Evolutionary conservation across 2,329 filamentous ascomycete genomes (phyloP).

Genomic region (Fusarium sp.): DNA sequence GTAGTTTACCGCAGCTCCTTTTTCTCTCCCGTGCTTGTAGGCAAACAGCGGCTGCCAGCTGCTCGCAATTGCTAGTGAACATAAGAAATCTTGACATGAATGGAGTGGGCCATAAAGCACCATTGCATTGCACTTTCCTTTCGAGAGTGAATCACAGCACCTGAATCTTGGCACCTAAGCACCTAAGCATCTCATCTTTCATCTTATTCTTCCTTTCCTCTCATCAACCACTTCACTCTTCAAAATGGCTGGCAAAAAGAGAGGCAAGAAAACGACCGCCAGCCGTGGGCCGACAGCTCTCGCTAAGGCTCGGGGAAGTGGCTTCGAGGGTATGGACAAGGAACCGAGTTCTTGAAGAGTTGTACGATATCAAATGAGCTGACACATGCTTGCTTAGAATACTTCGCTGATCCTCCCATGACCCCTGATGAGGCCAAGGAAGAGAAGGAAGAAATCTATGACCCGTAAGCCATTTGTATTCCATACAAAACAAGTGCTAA

Average conservation of each 20-base stretch:
- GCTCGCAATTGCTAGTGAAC: slow-evolving; percentile 8
- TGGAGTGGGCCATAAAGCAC: background rate
- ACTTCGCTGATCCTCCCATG: slow-evolving; percentile 83
- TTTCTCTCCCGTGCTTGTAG: background rate
- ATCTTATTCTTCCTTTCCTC: background rate
- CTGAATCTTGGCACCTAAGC: background rate
- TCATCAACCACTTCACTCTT: background rate
- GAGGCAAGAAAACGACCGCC: slow-evolving; percentile 26
- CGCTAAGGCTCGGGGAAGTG: slow-evolving; percentile 66
- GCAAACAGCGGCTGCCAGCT: slow-evolving; percentile 19
- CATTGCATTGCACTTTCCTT: too few relatives aligned
- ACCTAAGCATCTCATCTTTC: background rate
- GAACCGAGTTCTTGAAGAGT: slow-evolving; percentile 1
- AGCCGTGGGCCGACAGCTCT: slow-evolving; percentile 58
- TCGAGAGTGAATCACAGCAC: slow-evolving; percentile 17
- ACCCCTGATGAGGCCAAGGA: slow-evolving; percentile 76
- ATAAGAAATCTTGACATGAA: background rate
- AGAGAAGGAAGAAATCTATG: slow-evolving; percentile 76
- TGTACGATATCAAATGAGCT: background rate
- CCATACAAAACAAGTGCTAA: slow-evolving; percentile 32
- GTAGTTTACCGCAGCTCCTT: slow-evolving; percentile 1
- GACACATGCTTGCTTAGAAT: slow-evolving; percentile 62
- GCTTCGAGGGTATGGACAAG: slow-evolving; percentile 73
- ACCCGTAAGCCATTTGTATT: slow-evolving; percentile 61
- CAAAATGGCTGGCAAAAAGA: slow-evolving; percentile 39